Percentiles rank a stretch among this genome's conserved stretches.
These are phyloP conservation scores for Mimosa pudica DNA, from an alignment of 306 rosid genomes.

Conservation along the genomic window DNA sequence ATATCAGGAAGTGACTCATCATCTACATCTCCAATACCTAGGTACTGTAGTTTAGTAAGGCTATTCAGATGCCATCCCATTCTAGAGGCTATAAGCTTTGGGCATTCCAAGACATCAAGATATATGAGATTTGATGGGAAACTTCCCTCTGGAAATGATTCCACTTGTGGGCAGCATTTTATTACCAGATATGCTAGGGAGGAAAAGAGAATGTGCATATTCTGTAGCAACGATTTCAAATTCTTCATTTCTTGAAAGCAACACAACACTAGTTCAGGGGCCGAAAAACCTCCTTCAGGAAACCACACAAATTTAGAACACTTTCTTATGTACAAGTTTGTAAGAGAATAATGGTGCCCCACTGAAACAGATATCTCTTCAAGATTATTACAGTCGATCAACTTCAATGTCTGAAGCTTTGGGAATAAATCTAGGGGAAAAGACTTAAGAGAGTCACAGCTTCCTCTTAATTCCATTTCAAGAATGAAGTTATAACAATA, in stretches of 20 bases:
- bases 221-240: background rate
- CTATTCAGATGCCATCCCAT: conserved; percentile 11
- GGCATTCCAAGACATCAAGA: background rate
- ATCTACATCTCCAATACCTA: background rate
- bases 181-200: background rate
- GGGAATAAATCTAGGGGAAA: conserved; percentile 16
- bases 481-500: background rate
- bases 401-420: background rate
- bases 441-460: background rate
- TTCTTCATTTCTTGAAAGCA: background rate
- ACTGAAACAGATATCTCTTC: background rate
- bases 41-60: background rate
- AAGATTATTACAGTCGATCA: conserved; percentile 11
- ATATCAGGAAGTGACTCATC: background rate
- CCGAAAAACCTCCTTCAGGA: background rate
- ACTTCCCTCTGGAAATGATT: conserved; percentile 8
- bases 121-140: background rate
- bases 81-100: background rate
- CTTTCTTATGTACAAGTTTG: background rate
- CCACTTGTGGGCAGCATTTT: background rate
- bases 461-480: background rate
- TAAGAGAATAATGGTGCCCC: background rate
- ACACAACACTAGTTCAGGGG: background rate
- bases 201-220: background rate
- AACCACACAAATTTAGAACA: conserved; percentile 14